phyloP scores from a whole-genome alignment of 768 basidiomycete genomes.

The Calocera cornea region DNA sequence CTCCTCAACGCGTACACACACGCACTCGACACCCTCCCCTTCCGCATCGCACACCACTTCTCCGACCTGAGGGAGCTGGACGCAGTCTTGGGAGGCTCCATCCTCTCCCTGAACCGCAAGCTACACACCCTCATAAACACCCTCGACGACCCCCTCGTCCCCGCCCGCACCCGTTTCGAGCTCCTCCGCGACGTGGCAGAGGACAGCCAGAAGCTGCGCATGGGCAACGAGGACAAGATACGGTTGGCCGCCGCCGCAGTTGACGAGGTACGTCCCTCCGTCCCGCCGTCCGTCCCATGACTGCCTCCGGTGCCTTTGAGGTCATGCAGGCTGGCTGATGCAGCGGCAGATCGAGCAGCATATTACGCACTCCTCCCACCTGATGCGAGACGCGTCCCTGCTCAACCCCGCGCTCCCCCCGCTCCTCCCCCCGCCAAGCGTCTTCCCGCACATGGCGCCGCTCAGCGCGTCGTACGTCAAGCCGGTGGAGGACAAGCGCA shows the following conservation, averaged over 20 bases:
- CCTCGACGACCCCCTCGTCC: constrained; percentile 49
- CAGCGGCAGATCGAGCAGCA: constrained; percentile 1
- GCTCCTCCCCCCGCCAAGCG: constrained; percentile 16
- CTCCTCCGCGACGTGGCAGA: constrained; percentile 88
- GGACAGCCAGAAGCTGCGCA: constrained; percentile 77
- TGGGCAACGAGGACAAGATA: constrained; percentile 96
- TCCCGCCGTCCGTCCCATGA: constrained; percentile 1
- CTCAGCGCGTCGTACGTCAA: constrained; percentile 22
- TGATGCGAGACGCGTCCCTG: background rate
- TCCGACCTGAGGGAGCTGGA: constrained; percentile 97
- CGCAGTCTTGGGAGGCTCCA: constrained; percentile 80
- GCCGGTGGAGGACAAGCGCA: constrained; percentile 22
- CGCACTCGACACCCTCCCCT: constrained; percentile 82
- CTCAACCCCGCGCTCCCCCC: background rate
- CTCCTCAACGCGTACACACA: constrained; percentile 78
- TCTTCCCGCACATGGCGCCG: constrained; percentile 18
- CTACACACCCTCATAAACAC: constrained; percentile 60
- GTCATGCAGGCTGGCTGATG: background rate
- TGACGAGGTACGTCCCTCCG: constrained; percentile 57
- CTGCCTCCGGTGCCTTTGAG: too few relatives aligned
- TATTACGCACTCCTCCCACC: constrained; percentile 15
- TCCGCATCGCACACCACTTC: constrained; percentile 86
- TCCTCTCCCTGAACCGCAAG: constrained; percentile 66
- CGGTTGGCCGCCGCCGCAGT: constrained; percentile 83
- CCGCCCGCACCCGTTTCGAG: constrained; percentile 50